Evolutionary conservation across 208 protist genomes (phyloP), one percentile per base, ranked within the genome.

Genomic region (Trypanosoma platydactyli): DNA sequence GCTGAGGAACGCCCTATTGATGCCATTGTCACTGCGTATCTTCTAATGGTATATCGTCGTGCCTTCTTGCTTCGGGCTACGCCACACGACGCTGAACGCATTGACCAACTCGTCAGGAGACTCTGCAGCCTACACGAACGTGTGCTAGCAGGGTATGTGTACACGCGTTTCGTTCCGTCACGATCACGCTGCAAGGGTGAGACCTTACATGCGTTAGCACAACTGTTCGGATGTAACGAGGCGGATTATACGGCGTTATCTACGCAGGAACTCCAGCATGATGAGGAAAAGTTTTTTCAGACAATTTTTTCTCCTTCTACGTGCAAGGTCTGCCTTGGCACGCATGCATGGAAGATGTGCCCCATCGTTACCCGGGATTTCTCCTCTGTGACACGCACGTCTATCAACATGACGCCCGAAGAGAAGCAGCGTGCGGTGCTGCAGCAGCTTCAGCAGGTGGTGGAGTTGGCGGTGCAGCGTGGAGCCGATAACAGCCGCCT

Each of bases 301-400:
- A 79, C 79, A 1, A 64, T 95, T 49, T 91, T 95, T 59, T 75
- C 77, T 4, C 52, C 80, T 25, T 20, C 62, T 51, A 93, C 86
- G 25, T 95, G 89, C 53, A 84, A 76, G 18, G 80, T 88, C 24
- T 95, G 89, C 67, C 91, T 95, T 65, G 86, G 89, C 35, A 22
- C 27, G 38, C 89, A 95, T 44, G 77, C 77, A 66, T 90, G 80
- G 84, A 64, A 78, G 30, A 49, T 41, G 11, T 95, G 89, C 62
- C 89, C 89, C 20, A 89, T 95, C 40, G 68, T 95, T 54, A 95
- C 89, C 15, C 81, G 89, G 18, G 73, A 95, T 76, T 95, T 95
- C 48, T 77, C 71, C 27, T 58, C 67, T 15, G 38, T 24, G 5
- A 59, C 38, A 35, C 65, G 67, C 16, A 46, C 71, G 22, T 60